Evolutionary conservation across 2,329 filamentous ascomycete species (phyloP).

Genomic region (Trichoderma oligosporum): DNA sequence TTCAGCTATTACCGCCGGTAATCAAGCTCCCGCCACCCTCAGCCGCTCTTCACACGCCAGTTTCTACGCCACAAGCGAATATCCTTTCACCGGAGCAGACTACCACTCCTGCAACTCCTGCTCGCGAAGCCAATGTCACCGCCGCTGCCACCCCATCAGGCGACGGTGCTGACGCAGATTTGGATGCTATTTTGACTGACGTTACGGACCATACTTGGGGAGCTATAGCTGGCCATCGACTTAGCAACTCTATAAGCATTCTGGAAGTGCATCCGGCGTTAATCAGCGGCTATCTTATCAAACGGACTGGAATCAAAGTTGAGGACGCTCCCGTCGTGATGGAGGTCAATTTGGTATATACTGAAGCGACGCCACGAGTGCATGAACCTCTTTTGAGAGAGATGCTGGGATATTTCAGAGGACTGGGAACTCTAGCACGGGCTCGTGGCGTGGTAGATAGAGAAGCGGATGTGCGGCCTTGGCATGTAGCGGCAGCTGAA

Average conservation of each 20-base stretch:
- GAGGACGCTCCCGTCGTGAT: conserved; percentile 59
- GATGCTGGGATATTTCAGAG: conserved; percentile 65
- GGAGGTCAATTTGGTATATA: conserved; percentile 62
- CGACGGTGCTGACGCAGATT: conserved; percentile 40
- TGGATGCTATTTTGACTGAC: conserved; percentile 67
- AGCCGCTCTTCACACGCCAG: conserved; percentile 57
- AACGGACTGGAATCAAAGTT: conserved; percentile 52
- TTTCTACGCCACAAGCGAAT: conserved; percentile 60
- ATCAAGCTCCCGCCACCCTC: conserved; percentile 46
- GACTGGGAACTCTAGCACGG: conserved; percentile 64
- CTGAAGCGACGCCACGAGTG: conserved; percentile 47
- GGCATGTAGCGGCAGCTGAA: conserved; percentile 71
- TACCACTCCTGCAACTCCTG: conserved; percentile 48
- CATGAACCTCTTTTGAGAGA: conserved; percentile 67
- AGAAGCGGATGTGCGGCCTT: conserved; percentile 63
- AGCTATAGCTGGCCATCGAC: conserved; percentile 62
- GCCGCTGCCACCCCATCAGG: conserved; percentile 48
- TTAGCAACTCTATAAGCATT: conserved; percentile 56
- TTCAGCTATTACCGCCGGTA: conserved; percentile 58
- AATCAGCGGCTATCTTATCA: conserved; percentile 63
- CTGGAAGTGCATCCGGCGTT: conserved; percentile 55
- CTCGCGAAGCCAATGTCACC: conserved; percentile 35
- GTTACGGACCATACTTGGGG: conserved; percentile 73
- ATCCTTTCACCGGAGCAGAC: conserved; percentile 60
- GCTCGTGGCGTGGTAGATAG: conserved; percentile 60